Percentiles rank a stretch among this genome's conserved stretches.
Conservation (phyloP, 768 basidiomycete species). For the Tylopilus balloui region DNA sequence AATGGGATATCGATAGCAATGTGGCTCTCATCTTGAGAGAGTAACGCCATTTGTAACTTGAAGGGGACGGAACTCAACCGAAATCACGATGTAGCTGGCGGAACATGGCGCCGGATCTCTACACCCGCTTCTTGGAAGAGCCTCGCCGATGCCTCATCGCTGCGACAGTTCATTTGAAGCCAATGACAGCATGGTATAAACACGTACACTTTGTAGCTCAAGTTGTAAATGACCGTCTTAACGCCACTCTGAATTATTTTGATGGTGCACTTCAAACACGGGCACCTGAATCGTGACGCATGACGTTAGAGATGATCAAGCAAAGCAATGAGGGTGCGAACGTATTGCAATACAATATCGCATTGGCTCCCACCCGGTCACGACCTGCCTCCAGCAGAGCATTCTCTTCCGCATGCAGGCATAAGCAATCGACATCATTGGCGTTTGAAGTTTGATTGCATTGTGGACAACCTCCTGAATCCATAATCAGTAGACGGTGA, state of each 20-base stretch:
- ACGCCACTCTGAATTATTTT: conserved; percentile 97
- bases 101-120: conserved; percentile 66
- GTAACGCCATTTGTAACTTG: conserved; percentile 19
- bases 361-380: conserved; percentile 76
- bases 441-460: conserved; percentile 59
- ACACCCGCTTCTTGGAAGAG: conserved; percentile 82
- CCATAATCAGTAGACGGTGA: conserved; percentile 46
- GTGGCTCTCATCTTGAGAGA: conserved; percentile 26
- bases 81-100: conserved; percentile 31
- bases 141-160: conserved; percentile 76
- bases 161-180: conserved; percentile 26
- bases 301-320: not conserved
- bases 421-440: conserved; percentile 74
- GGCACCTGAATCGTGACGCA: conserved; percentile 59
- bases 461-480: conserved; percentile 81
- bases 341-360: conserved; percentile 99
- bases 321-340: conserved; percentile 36
- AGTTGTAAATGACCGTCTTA: conserved; percentile 87
- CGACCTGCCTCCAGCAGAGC: conserved; percentile 91
- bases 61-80: not conserved
- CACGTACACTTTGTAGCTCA: conserved; percentile 91
- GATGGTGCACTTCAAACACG: conserved; percentile 92
- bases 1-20: conserved; percentile 59
- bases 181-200: not conserved
- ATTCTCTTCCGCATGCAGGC: conserved; percentile 97